Evolutionary conservation across 2,329 filamentous ascomycete genomes (phyloP).

Genomic region (Colletotrichum camelliae): DNA sequence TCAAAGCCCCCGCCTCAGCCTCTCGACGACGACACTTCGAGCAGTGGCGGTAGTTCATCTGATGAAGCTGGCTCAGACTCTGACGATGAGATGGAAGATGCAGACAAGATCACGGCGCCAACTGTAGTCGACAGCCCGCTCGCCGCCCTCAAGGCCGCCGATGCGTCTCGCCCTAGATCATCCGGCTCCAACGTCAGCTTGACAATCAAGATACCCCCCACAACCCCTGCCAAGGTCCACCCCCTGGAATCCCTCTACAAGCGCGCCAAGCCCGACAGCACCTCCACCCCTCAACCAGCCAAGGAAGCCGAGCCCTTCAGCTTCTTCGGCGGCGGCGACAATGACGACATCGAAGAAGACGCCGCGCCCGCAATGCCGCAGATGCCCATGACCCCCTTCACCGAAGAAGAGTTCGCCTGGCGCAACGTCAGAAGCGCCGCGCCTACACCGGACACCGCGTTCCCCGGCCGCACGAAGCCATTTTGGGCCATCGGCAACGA

Average conservation of each 20-base stretch:
- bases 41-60: slow-evolving; percentile 28
- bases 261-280: slow-evolving; percentile 57
- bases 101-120: neutral
- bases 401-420: slow-evolving; percentile 77
- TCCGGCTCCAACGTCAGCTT: slow-evolving; percentile 56
- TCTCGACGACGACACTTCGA: slow-evolving; percentile 28
- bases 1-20: slow-evolving; percentile 18
- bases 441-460: slow-evolving; percentile 92
- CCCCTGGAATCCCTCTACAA: slow-evolving; percentile 95
- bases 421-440: slow-evolving; percentile 84
- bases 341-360: slow-evolving; percentile 43
- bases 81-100: slow-evolving; percentile 25
- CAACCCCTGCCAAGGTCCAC: slow-evolving; percentile 66
- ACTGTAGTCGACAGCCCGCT: neutral
- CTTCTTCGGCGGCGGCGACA: slow-evolving; percentile 72
- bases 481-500: slow-evolving; percentile 58
- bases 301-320: slow-evolving; percentile 45
- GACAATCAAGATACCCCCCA: slow-evolving; percentile 59
- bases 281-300: neutral
- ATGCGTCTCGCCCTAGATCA: slow-evolving; percentile 50
- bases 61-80: slow-evolving; percentile 26
- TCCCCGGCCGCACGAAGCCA: slow-evolving; percentile 69
- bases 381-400: slow-evolving; percentile 81
- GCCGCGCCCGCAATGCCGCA: slow-evolving; percentile 30
- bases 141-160: slow-evolving; percentile 29